Conservation (phyloP, 371 early-diverging fungal genomes). For the Zychaea mexicana region DNA sequence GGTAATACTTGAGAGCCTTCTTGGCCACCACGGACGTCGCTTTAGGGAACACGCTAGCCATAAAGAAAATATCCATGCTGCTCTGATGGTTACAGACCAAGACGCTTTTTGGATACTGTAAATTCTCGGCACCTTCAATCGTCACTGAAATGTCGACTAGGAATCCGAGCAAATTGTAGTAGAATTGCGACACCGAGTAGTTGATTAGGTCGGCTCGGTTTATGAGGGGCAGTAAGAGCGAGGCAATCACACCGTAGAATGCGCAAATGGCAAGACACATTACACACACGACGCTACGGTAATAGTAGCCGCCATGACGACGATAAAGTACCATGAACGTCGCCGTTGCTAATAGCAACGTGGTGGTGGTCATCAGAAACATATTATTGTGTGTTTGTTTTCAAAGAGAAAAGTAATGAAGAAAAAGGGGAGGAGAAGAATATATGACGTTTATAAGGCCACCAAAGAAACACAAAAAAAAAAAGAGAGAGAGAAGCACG, state of each 20-base stretch:
- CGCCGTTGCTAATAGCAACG: conserved; percentile 3
- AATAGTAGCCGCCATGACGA: conserved; percentile 38
- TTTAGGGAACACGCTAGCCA: conserved; percentile 75
- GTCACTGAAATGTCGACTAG: conserved; percentile 61
- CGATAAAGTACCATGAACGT: conserved; percentile 24
- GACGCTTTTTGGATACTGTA: conserved; percentile 62
- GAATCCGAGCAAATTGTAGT: conserved; percentile 46
- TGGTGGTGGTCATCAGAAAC: background rate
- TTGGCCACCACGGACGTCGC: conserved; percentile 82
- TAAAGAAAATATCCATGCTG: conserved; percentile 75
- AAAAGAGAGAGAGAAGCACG: too few species aligned
- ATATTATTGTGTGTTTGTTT: background rate
- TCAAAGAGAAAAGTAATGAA: background rate
- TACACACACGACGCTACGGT: conserved; percentile 26
- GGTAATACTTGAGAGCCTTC: conserved; percentile 73
- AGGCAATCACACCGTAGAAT: conserved; percentile 47
- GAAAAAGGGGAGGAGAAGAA: background rate
- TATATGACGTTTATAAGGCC: too few species aligned
- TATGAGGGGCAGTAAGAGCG: conserved; percentile 46
- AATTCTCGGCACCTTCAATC: conserved; percentile 63
- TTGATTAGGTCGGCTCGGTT: conserved; percentile 58
- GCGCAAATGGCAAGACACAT: conserved; percentile 30
- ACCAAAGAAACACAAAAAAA: too few species aligned
- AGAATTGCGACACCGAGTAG: conserved; percentile 62
- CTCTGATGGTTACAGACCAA: conserved; percentile 88